Conservation (phyloP, 257 asterid species). For the Scutellaria baicalensis region DNA sequence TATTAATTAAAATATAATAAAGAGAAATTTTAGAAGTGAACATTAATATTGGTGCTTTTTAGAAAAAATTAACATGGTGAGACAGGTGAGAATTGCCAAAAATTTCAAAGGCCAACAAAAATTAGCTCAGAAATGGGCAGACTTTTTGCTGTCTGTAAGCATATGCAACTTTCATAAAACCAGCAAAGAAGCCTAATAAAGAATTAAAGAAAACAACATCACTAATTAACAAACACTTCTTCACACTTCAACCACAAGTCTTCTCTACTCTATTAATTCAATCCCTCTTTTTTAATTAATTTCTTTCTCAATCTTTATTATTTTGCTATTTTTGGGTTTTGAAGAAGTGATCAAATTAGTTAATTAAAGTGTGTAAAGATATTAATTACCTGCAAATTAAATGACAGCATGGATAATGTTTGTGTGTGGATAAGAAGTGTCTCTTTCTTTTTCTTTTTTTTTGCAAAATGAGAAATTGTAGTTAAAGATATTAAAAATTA, state of each 20-base stretch:
- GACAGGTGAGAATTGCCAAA: conserved; percentile 22
- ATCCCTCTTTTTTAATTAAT: too few species aligned
- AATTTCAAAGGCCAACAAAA: conserved; percentile 23
- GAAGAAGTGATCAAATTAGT: too few species aligned
- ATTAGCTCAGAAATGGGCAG: conserved; percentile 19
- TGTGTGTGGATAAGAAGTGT: too few species aligned
- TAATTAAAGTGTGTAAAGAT: too few species aligned
- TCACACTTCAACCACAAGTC: conserved; percentile 32
- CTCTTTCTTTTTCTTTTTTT: too few species aligned
- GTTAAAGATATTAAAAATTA: background rate
- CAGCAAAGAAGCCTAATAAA: background rate
- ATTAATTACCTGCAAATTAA: too few species aligned
- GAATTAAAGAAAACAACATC: background rate
- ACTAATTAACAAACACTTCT: background rate
- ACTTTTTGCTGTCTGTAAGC: conserved; percentile 18
- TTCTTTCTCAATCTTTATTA: background rate
- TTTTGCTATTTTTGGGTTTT: too few species aligned
- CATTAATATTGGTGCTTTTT: too few species aligned
- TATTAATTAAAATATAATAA: background rate
- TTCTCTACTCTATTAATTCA: too few species aligned
- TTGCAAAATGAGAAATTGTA: too few species aligned
- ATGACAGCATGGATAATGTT: too few species aligned
- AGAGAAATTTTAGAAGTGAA: background rate
- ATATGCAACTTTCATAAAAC: conserved; percentile 13
- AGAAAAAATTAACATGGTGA: conserved; percentile 14